A percentile compares a stretch with the other conserved stretches of the same genome.
These are phyloP conservation scores for Coniochaeta prunicola DNA, from an alignment of 2,329 filamentous ascomycete genomes.

Conservation along the genomic window DNA sequence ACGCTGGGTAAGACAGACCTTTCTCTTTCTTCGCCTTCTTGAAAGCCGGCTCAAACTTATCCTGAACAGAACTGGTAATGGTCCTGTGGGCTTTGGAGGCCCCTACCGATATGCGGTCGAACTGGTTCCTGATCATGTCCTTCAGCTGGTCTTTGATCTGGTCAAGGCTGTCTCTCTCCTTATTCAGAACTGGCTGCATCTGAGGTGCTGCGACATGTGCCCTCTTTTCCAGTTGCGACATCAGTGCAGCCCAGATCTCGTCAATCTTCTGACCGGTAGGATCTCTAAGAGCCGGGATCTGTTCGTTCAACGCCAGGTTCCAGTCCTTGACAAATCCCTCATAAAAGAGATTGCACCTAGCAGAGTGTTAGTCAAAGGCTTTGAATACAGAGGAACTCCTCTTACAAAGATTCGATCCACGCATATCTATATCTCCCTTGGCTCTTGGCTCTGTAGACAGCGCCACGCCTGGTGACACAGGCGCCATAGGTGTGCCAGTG, in stretches of 20 bases:
- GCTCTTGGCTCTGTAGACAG: background rate
- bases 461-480: background rate
- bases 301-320: background rate
- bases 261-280: background rate
- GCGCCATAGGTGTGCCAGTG: background rate
- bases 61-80: background rate
- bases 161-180: background rate
- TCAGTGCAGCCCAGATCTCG: background rate
- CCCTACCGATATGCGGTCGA: background rate
- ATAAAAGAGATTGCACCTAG: background rate
- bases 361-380: background rate
- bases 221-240: background rate
- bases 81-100: background rate
- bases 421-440: background rate
- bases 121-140: background rate
- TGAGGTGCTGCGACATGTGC: background rate
- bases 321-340: background rate
- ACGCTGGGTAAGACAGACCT: background rate
- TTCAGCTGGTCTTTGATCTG: background rate
- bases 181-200: background rate
- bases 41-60: conserved; percentile 4
- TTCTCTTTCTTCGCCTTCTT: background rate
- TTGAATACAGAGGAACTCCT: background rate
- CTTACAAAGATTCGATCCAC: conserved; percentile 1
- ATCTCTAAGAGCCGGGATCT: background rate